Percentiles rank a stretch among this genome's conserved stretches.
phyloP scores from a whole-genome alignment of 2,329 filamentous ascomycete species.

The Colletotrichum tropicicola region DNA sequence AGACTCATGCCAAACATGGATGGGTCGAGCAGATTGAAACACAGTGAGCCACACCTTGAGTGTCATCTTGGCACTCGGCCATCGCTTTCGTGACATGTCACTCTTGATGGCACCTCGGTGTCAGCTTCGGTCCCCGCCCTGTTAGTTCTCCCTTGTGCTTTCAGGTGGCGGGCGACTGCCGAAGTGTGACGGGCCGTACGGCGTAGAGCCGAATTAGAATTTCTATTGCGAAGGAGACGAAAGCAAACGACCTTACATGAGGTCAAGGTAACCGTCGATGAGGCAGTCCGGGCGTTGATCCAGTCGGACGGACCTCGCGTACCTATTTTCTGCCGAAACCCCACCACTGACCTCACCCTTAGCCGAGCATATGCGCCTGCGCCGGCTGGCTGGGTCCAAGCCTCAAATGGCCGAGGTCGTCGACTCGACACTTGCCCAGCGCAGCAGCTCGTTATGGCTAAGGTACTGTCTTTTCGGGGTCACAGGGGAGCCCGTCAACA shows the following conservation, averaged over 20 bases:
- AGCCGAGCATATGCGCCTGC: conserved; percentile 15
- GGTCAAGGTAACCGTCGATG: too few relatives aligned
- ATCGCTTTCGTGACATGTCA: background rate
- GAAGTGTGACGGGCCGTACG: background rate
- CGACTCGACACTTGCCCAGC: too few relatives aligned
- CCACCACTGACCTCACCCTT: conserved; percentile 22
- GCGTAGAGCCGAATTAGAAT: background rate
- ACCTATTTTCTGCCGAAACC: background rate
- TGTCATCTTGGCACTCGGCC: background rate
- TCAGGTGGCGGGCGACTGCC: background rate
- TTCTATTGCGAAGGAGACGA: too few relatives aligned
- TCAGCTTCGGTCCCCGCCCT: background rate
- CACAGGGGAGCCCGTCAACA: too few relatives aligned
- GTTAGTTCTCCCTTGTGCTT: background rate
- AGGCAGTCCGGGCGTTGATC: too few relatives aligned
- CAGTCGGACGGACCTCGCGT: background rate
- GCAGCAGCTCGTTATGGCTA: too few relatives aligned
- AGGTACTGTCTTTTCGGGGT: too few relatives aligned
- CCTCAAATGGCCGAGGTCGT: conserved; percentile 22
- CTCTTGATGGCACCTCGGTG: too few relatives aligned
- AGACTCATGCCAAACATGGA: background rate
- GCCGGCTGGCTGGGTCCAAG: background rate
- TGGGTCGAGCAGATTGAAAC: conserved; percentile 11
- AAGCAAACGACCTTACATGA: background rate
- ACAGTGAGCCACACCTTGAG: background rate